phyloP scores from a whole-genome alignment of 2,329 filamentous ascomycete genomes.

The Talaromyces sp. region DNA sequence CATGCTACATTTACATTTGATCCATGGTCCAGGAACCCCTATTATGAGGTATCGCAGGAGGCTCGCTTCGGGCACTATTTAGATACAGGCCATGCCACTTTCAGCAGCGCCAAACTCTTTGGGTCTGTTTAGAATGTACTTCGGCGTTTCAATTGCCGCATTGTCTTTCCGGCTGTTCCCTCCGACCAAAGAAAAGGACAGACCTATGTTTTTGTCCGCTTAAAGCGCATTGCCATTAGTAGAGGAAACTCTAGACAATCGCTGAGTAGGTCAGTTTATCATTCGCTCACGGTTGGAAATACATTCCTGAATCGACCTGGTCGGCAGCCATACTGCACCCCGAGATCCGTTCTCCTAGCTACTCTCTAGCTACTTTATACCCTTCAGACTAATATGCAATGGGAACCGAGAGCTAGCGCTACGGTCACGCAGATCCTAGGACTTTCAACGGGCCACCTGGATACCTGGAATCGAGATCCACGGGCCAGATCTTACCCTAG shows the following conservation, averaged over 20 bases:
- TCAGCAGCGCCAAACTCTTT: background rate
- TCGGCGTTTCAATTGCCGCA: background rate
- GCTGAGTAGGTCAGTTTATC: background rate
- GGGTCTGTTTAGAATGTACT: background rate
- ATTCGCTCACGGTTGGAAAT: background rate
- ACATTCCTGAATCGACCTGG: background rate
- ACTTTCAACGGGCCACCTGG: background rate
- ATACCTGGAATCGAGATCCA: background rate
- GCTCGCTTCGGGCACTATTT: background rate
- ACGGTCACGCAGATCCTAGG: background rate
- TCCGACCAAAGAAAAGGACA: background rate
- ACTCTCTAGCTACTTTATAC: background rate
- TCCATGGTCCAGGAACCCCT: background rate
- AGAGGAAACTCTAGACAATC: background rate
- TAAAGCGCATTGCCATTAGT: background rate
- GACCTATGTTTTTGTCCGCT: background rate
- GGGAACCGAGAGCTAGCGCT: background rate
- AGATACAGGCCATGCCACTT: background rate
- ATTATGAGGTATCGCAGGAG: background rate
- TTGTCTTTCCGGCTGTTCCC: background rate
- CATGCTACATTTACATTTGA: background rate
- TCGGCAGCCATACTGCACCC: background rate
- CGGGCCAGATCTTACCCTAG: background rate
- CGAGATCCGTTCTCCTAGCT: background rate
- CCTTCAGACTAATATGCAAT: background rate